A percentile compares a stretch with the other conserved stretches of the same genome.
phyloP scores from a whole-genome alignment of 352 stramenopile genomes.

The Pythium utonaiense region DNA sequence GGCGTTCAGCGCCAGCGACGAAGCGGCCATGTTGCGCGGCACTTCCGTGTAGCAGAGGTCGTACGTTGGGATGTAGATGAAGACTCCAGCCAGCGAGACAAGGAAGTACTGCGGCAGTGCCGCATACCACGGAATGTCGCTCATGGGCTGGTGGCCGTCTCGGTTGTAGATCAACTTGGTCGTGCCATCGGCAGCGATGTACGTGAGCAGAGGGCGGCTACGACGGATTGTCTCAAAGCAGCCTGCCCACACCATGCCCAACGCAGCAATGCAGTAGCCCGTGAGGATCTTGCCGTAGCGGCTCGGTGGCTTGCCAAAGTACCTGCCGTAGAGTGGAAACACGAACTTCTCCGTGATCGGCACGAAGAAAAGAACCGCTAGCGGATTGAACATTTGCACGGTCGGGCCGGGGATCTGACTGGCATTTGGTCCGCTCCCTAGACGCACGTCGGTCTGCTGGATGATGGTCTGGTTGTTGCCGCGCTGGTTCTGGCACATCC shows the following conservation, averaged over 20 bases:
- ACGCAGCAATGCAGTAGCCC: constrained; percentile 12
- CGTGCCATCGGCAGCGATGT: constrained; percentile 13
- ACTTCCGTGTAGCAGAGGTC: constrained; percentile 45
- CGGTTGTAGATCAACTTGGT: constrained; percentile 20
- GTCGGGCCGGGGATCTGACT: constrained; percentile 27
- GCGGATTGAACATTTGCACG: constrained; percentile 30
- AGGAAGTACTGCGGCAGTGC: constrained; percentile 45
- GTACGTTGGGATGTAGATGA: constrained; percentile 28
- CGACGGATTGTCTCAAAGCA: constrained; percentile 21
- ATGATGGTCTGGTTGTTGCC: constrained; percentile 36
- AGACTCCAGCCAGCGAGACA: constrained; percentile 23
- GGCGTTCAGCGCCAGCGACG: constrained; percentile 34
- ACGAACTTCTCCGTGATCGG: constrained; percentile 15
- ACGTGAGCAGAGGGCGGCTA: constrained; percentile 18
- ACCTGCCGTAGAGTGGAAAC: constrained; percentile 15
- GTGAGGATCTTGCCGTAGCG: constrained; percentile 20
- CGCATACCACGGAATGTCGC: constrained; percentile 32
- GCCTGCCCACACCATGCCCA: constrained; percentile 24
- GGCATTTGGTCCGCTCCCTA: constrained; percentile 11
- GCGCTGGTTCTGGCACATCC: constrained; percentile 30
- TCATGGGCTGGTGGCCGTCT: constrained; percentile 23
- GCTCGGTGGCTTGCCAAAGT: constrained; percentile 13
- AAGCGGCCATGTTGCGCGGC: constrained; percentile 30
- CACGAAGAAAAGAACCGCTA: constrained; percentile 21
- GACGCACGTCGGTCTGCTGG: constrained; percentile 31